Conservation (phyloP, 1,284 basidiomycete species). For the Boletus sp. region DNA sequence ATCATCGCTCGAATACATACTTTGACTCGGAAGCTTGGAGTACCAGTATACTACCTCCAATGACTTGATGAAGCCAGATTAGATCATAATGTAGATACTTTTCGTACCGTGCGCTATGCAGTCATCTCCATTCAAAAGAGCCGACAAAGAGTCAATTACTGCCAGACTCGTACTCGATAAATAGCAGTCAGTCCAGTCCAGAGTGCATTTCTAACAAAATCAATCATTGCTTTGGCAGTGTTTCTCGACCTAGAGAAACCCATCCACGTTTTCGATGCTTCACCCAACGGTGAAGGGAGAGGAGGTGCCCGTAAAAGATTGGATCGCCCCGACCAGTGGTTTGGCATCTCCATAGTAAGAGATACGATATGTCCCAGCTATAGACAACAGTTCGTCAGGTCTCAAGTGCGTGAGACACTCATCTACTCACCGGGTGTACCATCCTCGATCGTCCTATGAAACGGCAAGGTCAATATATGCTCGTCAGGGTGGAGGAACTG, state of each 20-base stretch:
- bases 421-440: slow-evolving; percentile 39
- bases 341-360: slow-evolving; percentile 75
- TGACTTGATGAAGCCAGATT: too few relatives aligned
- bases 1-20: too few relatives aligned
- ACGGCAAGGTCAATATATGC: neutral
- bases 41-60: too few relatives aligned
- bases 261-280: neutral
- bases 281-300: slow-evolving; percentile 52
- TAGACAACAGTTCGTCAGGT: neutral
- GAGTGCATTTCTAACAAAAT: too few relatives aligned
- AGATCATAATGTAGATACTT: too few relatives aligned
- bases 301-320: slow-evolving; percentile 58
- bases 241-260: neutral
- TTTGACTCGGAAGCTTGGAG: too few relatives aligned
- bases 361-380: slow-evolving; percentile 68
- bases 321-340: slow-evolving; percentile 55
- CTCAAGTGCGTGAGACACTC: neutral
- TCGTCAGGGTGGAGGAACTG: neutral
- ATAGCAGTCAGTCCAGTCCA: too few relatives aligned
- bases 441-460: slow-evolving; percentile 57
- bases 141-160: too few relatives aligned
- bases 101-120: too few relatives aligned
- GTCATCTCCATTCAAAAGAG: too few relatives aligned
- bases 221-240: neutral
- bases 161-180: too few relatives aligned